A percentile compares a stretch with the other conserved stretches of the same genome.
Evolutionary conservation across 345 rosid genomes (phyloP).

Genomic region (Erysimum cheiranthoides): DNA sequence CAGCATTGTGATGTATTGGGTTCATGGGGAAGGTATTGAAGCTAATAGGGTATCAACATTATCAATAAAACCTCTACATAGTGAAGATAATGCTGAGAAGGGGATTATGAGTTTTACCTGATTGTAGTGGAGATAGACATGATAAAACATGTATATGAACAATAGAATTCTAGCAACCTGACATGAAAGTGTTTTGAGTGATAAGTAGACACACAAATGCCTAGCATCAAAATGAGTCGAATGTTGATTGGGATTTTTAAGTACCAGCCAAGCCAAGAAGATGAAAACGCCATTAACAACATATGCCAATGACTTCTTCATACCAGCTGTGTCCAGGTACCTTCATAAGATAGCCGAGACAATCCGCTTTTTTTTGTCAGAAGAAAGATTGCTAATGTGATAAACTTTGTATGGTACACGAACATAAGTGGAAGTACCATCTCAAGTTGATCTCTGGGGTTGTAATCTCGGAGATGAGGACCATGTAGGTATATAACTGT

Average conservation of each 20-base stretch:
- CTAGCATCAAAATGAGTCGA: background rate
- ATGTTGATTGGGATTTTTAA: background rate
- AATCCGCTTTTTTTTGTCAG: slow-evolving; percentile 6
- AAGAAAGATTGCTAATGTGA: slow-evolving; percentile 19
- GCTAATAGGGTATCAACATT: background rate
- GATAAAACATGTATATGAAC: slow-evolving; percentile 81
- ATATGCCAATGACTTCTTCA: slow-evolving; percentile 80
- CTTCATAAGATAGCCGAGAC: slow-evolving; percentile 50
- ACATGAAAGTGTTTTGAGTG: slow-evolving; percentile 31
- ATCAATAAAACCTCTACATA: background rate
- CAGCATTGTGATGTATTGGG: background rate
- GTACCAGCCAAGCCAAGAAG: slow-evolving; percentile 88
- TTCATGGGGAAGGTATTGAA: background rate
- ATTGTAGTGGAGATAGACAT: slow-evolving; percentile 71
- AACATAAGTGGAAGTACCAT: slow-evolving; percentile 63
- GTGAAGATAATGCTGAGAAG: background rate
- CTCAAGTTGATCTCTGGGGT: slow-evolving; percentile 92
- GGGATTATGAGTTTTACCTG: slow-evolving; percentile 57
- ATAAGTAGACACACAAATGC: background rate
- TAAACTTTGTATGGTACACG: background rate
- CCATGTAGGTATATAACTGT: slow-evolving; percentile 83
- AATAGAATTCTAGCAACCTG: slow-evolving; percentile 90
- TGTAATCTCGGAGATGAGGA: slow-evolving; percentile 87
- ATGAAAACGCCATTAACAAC: slow-evolving; percentile 80
- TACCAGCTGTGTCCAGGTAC: slow-evolving; percentile 86